Percentiles rank a stretch among this genome's conserved stretches.
Conservation (phyloP, 2,329 filamentous ascomycete species). For the Phoma sp. region DNA sequence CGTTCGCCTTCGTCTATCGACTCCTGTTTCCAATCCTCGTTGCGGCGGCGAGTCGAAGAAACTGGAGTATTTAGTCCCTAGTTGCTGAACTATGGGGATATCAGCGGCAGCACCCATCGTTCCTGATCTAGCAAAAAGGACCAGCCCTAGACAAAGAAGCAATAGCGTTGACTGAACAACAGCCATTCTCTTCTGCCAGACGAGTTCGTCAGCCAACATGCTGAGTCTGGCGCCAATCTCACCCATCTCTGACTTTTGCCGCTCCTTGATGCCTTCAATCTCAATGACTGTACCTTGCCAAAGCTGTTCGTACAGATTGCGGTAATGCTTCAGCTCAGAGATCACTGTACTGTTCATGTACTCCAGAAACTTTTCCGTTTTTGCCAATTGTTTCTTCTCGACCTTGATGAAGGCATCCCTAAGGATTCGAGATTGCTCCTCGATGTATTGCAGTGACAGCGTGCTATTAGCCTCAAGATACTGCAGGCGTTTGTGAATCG, state of each 20-base stretch:
- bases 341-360: constrained; percentile 88
- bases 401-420: constrained; percentile 85
- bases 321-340: constrained; percentile 63
- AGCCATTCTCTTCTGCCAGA: constrained; percentile 84
- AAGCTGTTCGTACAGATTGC: constrained; percentile 90
- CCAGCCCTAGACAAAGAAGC: constrained; percentile 82
- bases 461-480: constrained; percentile 92
- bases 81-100: constrained; percentile 54
- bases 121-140: constrained; percentile 70
- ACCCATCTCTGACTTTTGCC: constrained; percentile 80
- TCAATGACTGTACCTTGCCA: constrained; percentile 96
- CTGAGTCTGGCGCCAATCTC: constrained; percentile 82
- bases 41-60: constrained; percentile 47
- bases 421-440: constrained; percentile 90
- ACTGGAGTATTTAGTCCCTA: constrained; percentile 44
- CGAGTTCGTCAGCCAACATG: constrained; percentile 89
- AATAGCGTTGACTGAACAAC: constrained; percentile 89
- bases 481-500: constrained; percentile 88
- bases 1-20: constrained; percentile 36
- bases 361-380: constrained; percentile 80
- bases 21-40: constrained; percentile 35
- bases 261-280: constrained; percentile 84
- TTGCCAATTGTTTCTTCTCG: constrained; percentile 85
- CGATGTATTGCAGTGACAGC: constrained; percentile 91
- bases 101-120: constrained; percentile 47